phyloP scores from a whole-genome alignment of 148 eudicot species.

The Nepenthes gracilis region DNA sequence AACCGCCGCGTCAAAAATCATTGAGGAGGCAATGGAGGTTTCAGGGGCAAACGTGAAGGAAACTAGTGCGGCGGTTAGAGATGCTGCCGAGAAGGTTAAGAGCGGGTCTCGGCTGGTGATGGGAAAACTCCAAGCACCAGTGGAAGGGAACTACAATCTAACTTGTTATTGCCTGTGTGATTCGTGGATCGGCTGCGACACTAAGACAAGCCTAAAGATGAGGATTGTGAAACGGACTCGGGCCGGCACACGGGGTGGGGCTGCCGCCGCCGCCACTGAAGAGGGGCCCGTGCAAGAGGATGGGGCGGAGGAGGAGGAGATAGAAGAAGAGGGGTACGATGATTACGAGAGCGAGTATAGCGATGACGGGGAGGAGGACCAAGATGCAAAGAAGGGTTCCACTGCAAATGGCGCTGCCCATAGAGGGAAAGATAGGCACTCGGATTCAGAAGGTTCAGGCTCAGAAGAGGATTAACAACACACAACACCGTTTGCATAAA shows the following conservation, averaged over 20 bases:
- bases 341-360: slow-evolving; percentile 91
- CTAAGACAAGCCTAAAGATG: slow-evolving; percentile 41
- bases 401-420: slow-evolving; percentile 20
- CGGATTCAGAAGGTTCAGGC: slow-evolving; percentile 26
- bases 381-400: slow-evolving; percentile 30
- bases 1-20: slow-evolving; percentile 54
- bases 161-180: slow-evolving; percentile 58
- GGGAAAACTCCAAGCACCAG: slow-evolving; percentile 75
- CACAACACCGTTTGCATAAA: neutral
- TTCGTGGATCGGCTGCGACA: slow-evolving; percentile 82
- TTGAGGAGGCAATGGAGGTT: slow-evolving; percentile 62
- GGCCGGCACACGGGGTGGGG: slow-evolving; percentile 60
- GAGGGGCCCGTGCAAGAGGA: slow-evolving; percentile 43
- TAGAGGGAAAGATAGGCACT: slow-evolving; percentile 13
- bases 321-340: slow-evolving; percentile 68
- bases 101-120: slow-evolving; percentile 58
- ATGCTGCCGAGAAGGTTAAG: slow-evolving; percentile 58
- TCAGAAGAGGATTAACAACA: neutral
- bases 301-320: slow-evolving; percentile 57
- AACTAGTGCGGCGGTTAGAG: slow-evolving; percentile 42
- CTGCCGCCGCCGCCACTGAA: slow-evolving; percentile 15
- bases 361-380: slow-evolving; percentile 65
- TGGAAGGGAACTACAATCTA: slow-evolving; percentile 61
- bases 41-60: slow-evolving; percentile 49
- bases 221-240: slow-evolving; percentile 60